Base-by-base conservation (phyloP, 345 rosid genomes). In the Erodium maritimum region DNA sequence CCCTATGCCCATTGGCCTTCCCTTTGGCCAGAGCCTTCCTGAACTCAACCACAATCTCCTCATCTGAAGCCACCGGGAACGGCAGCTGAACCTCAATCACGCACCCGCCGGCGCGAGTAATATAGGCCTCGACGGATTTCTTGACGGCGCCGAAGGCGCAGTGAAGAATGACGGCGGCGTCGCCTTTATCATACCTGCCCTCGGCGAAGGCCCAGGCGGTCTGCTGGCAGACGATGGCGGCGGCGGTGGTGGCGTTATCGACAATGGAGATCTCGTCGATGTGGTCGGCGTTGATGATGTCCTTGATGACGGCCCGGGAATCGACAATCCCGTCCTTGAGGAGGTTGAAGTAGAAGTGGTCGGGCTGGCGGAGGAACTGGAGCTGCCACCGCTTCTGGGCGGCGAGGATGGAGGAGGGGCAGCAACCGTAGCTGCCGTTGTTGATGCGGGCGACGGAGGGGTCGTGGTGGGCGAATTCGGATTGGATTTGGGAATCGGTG, bases 181-280 rank as follows among this genome's bases (percentile, higher is more conserved):
- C 97, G 9, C 94, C 96, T 64, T 66, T 75, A 3, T 66, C 23
- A 66, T 75, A 85, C 62, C 67, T 69, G 2, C 97, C 96, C 23
- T 81, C 91, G 5, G 79, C 63, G 46, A 91, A 91, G 5, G 75
- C 73, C 91, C 96, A 76, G 4, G 95, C 86, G 22, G 73, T 61
- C 65, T 79, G 73, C 66, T 88, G 95, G 23, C 88, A 70, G 20
- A 91, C 91, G 51, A 91, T 85, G 1, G 97, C 88, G 0, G 80
- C 97, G 4, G 97, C 96, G 12, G 97, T 88, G 57, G 97, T 88
- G 24, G 91, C 97, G 79, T 88, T 91, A 56, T 91, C 97, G n/a
- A 91, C 95, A 59, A 91, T 71, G 1, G 96, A 88, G 71, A 91
- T 64, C 46, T 91, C 96, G 1, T 76, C 77, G 13, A 78, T 84